Conservation (phyloP, 2,329 filamentous ascomycete species). For the Aspergillus fijiensis region DNA sequence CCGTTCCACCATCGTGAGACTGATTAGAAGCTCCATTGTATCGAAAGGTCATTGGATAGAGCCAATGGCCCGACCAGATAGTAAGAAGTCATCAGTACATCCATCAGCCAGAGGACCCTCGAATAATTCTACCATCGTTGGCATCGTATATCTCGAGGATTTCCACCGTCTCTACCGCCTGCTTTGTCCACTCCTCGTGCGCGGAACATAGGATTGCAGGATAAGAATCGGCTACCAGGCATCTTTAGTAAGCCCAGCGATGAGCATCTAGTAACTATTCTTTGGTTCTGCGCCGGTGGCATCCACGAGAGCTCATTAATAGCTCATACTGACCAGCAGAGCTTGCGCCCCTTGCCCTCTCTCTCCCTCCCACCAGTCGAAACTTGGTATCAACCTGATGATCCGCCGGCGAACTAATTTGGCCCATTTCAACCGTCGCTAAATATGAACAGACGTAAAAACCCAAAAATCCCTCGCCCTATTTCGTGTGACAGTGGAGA, state of each 20-base stretch:
- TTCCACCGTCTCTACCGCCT: slow-evolving; percentile 1
- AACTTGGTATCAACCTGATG: background rate
- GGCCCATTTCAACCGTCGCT: slow-evolving; percentile 8
- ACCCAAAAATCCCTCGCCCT: background rate
- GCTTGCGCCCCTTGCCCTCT: no score
- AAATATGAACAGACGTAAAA: background rate
- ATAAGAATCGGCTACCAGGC: background rate
- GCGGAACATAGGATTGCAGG: background rate
- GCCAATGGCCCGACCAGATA: no score
- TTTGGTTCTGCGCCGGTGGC: background rate
- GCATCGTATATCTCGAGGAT: slow-evolving; percentile 9
- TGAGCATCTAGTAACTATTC: background rate
- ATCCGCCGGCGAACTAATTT: slow-evolving; percentile 2
- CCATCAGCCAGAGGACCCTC: background rate
- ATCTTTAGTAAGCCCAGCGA: background rate
- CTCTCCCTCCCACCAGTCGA: background rate
- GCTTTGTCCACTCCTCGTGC: slow-evolving; percentile 5
- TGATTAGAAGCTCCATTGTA: no score
- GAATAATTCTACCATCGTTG: background rate
- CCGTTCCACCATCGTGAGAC: background rate
- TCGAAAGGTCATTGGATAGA: no score
- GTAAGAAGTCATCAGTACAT: no score
- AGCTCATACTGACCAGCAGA: background rate
- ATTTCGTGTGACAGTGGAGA: background rate
- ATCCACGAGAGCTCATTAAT: background rate